phyloP scores from a whole-genome alignment of 2,329 filamentous ascomycete species.

The Blastomyces emzantsi region DNA sequence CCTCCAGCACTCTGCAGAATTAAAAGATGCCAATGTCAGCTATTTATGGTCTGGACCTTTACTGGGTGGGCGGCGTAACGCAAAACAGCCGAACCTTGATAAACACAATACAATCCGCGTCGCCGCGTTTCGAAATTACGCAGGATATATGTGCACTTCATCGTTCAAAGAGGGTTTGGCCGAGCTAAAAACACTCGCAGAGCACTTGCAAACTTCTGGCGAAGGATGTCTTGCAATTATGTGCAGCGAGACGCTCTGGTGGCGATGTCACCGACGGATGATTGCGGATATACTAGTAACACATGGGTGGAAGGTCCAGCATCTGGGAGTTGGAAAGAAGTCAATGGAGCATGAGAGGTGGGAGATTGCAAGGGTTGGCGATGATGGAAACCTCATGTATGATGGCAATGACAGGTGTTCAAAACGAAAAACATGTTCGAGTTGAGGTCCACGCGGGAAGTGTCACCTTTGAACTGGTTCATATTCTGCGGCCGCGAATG shows the following conservation, averaged over 20 bases:
- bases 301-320: slow-evolving; percentile 10
- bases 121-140: slow-evolving; percentile 13
- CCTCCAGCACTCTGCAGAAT: slow-evolving; percentile 8
- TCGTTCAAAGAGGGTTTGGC: slow-evolving; percentile 10
- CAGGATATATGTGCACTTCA: slow-evolving; percentile 11
- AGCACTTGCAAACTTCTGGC: not conserved
- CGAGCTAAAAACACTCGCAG: not conserved
- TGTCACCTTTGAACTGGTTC: not conserved
- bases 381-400: slow-evolving; percentile 11
- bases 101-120: slow-evolving; percentile 11
- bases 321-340: slow-evolving; percentile 11
- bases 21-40: slow-evolving; percentile 7
- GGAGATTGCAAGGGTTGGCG: slow-evolving; percentile 10
- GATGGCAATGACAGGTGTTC: slow-evolving; percentile 1
- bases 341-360: slow-evolving; percentile 11
- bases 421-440: not conserved
- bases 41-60: not conserved
- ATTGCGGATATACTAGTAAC: slow-evolving; percentile 12
- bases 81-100: slow-evolving; percentile 10
- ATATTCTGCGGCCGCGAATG: not conserved
- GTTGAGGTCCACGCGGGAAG: not conserved
- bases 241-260: slow-evolving; percentile 15
- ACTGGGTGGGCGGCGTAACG: slow-evolving; percentile 4
- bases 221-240: slow-evolving; percentile 11
- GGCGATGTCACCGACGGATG: slow-evolving; percentile 15